These are phyloP conservation scores for Umbelopsis isabellina DNA, from an alignment of 192 early-diverging fungal genomes.

Conservation along the genomic window DNA sequence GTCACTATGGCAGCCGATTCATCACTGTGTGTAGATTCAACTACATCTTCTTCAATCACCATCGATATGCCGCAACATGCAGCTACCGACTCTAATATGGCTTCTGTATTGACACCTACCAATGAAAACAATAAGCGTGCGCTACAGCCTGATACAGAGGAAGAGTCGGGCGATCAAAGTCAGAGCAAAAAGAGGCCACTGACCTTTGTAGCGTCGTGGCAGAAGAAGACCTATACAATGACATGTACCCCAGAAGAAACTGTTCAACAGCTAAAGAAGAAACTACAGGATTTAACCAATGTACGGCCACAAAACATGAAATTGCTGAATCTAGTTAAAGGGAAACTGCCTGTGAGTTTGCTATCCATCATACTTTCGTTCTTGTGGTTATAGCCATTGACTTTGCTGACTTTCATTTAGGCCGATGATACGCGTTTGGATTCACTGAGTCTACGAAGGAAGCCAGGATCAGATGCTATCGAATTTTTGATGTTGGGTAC, in stretches of 20 bases:
- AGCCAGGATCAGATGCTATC: conserved; percentile 22
- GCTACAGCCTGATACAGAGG: neutral
- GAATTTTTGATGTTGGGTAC: conserved; percentile 56
- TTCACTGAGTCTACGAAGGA: conserved; percentile 11
- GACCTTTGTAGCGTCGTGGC: conserved; percentile 24
- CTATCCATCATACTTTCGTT: neutral
- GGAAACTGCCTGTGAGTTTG: conserved; percentile 60
- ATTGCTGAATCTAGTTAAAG: conserved; percentile 70
- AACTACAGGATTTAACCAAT: conserved; percentile 59
- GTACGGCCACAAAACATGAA: conserved; percentile 69
- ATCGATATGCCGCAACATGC: neutral
- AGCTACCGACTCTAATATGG: neutral
- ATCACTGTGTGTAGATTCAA: too few relatives aligned
- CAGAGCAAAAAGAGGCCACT: conserved; percentile 16
- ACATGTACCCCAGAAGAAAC: conserved; percentile 13
- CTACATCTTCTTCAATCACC: neutral
- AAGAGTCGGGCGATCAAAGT: neutral
- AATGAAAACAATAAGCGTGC: conserved; percentile 19
- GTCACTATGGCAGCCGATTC: too few relatives aligned
- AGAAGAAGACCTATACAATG: conserved; percentile 22
- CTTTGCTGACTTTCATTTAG: neutral
- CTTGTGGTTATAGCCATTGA: neutral
- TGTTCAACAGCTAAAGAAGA: conserved; percentile 13
- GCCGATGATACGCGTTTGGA: conserved; percentile 20
- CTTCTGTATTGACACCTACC: neutral